These are phyloP conservation scores for Boletus sp. DNA, from an alignment of 768 basidiomycete genomes.

Conservation along the genomic window DNA sequence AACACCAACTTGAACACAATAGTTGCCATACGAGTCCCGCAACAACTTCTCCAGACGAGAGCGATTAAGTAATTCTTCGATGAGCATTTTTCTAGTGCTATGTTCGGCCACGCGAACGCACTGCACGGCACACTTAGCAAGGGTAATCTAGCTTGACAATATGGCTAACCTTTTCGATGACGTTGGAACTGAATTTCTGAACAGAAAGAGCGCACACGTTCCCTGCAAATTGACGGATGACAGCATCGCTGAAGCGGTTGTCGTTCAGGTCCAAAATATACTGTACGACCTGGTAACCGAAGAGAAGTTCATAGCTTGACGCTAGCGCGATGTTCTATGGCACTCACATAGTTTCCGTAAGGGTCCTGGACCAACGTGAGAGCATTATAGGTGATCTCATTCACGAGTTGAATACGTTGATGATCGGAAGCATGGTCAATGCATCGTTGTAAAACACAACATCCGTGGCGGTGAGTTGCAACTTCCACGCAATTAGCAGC, in stretches of 20 bases:
- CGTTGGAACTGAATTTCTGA: slow-evolving; percentile 99
- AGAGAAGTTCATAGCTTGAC: neutral
- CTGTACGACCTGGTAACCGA: slow-evolving; percentile 75
- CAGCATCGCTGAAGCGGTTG: slow-evolving; percentile 95
- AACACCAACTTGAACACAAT: slow-evolving; percentile 77
- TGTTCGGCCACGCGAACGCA: slow-evolving; percentile 95
- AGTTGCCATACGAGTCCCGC: slow-evolving; percentile 95
- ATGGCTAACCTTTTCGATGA: slow-evolving; percentile 82
- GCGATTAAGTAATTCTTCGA: slow-evolving; percentile 93
- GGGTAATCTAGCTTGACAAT: neutral
- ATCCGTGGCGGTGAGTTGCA: slow-evolving; percentile 96
- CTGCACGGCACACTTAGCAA: slow-evolving; percentile 30
- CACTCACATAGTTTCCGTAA: slow-evolving; percentile 83
- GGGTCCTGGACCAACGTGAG: slow-evolving; percentile 98
- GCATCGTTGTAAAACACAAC: slow-evolving; percentile 96
- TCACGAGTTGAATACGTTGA: slow-evolving; percentile 94
- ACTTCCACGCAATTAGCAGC: slow-evolving; percentile 99
- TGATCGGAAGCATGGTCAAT: slow-evolving; percentile 97
- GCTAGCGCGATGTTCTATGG: neutral
- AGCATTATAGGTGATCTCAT: slow-evolving; percentile 98
- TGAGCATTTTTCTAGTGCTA: slow-evolving; percentile 88
- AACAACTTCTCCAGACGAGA: slow-evolving; percentile 93
- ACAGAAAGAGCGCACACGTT: slow-evolving; percentile 97
- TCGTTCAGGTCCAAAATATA: slow-evolving; percentile 99
- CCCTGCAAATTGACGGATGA: slow-evolving; percentile 96